Evolutionary conservation across 78 protist genomes (phyloP), one percentile per base, ranked within the genome.

Genomic region (Goniomonas avonlea): DNA sequence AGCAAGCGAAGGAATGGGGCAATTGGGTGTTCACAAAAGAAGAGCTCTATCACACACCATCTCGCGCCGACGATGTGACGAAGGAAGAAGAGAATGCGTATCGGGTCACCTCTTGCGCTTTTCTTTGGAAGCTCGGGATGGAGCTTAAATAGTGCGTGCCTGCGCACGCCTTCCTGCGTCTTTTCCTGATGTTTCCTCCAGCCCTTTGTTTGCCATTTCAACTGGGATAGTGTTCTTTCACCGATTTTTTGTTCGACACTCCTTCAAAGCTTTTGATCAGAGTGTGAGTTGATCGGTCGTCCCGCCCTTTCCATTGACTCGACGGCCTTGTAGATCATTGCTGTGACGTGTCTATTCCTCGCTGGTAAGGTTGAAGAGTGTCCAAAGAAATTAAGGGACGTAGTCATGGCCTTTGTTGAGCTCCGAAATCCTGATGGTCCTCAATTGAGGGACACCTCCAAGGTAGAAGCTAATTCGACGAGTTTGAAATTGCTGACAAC

Each of bases 331-430:
- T 47, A 74, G 83, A 25, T 58, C 50, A 27, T 88, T 11, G 85
- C 90, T 21, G 79, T 84, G 34, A 73, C 90, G 29, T 88, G 90
- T 60, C 77, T 91, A 41, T 88, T 91, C 60, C 53, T 91, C 40
- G 94, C 92, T 27, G 88, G 89, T 18, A 91, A 91, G 66, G 92
- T 89, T 9, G 94, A 91, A 73, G 94, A 89, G 50, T 76, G 86
- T 21, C 90, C 87, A 3, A 71, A 83, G 68, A 91, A 87, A 45
- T 63, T 89, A 1, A 48, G 47, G 15, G 92, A 89, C 37, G 89
- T 91, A 2, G 43, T 88, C 23, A 45, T 55, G 53, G 3, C 73
- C 20, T 37, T 53, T 35, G 35, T 34, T 66, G 50, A 43, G 11
- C n/a, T 11, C 50, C n/a, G 50, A 43, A 43, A 43, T 8, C 11